These are phyloP conservation scores for Dipteronia dyeriana DNA, from an alignment of 345 rosid genomes.

Conservation along the genomic window DNA sequence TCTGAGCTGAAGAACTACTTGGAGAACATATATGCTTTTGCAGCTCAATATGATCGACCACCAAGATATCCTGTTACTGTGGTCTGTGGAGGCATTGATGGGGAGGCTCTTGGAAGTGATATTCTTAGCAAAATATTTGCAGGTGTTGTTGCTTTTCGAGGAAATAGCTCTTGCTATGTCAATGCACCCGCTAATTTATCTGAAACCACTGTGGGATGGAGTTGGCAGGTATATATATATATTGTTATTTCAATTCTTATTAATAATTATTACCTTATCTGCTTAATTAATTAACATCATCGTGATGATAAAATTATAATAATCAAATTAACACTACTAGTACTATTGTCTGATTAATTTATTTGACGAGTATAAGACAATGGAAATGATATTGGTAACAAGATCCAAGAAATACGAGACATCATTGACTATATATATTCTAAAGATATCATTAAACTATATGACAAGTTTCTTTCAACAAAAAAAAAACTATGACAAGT, in stretches of 20 bases:
- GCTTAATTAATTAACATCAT: no score
- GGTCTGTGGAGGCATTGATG: constrained; percentile 25
- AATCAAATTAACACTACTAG: no score
- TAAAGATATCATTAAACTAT: no score
- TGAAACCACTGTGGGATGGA: constrained; percentile 22
- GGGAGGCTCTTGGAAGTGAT: constrained; percentile 16
- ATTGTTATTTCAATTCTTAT: no score
- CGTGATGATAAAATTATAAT: no score
- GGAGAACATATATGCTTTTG: accelerated
- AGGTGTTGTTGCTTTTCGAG: constrained; percentile 16
- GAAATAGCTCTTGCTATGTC: neutral
- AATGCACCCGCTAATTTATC: neutral
- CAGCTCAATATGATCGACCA: constrained; percentile 27
- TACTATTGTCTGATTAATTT: neutral
- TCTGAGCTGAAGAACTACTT: constrained; percentile 26
- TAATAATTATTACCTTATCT: no score
- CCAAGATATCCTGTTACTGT: constrained; percentile 15
- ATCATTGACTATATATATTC: neutral
- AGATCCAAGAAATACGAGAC: neutral
- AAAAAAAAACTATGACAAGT: no score
- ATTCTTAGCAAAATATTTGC: constrained; percentile 24
- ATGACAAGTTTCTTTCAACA: no score
- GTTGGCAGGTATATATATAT: constrained; percentile 41
- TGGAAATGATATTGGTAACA: neutral
- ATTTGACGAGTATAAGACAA: neutral